Base-by-base conservation (phyloP, 2,329 filamentous ascomycete species). In the Colletotrichum acutatum region DNA sequence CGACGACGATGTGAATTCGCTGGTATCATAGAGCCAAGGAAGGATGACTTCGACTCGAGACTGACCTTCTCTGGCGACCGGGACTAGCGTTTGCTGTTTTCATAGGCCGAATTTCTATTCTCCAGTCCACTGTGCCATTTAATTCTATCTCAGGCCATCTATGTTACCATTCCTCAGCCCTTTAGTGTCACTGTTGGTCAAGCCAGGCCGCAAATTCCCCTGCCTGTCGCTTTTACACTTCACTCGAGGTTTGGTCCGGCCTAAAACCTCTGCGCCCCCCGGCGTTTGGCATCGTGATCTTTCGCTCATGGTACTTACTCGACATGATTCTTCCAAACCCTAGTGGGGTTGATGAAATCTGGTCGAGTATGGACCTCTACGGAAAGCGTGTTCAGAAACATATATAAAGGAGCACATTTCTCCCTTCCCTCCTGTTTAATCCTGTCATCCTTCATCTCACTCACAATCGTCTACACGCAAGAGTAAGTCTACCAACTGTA, bases 131-230 rank as follows among this genome's bases (percentile, higher is more conserved):
- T 8, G 42, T n/a, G 42, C 42, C 42, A 49, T 11, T 19, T 1
- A 42, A 11, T 49, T 7, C 19, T n/a, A 9, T n/a, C 19, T n/a
- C 19, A 49, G 19, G 19, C 19, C 19, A 4, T 49, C 42, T n/a
- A 49, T n/a, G 19, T 49, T 49, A 19, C 7, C 19, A 0, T n/a
- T 19, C 0, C 7, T 19, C 2, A 1, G 8, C 42, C 3, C 1
- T n/a, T 49, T 5, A 4, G 42, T 11, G 42, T 19, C 19, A 49
- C 19, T 11, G 0, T 11, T 42, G 37, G 16, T 42, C 16, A 14
- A 42, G 19, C 19, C 42, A 19, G 16, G 19, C 42, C 42, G 19
- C 8, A n/a, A 9, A 49, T 11, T 0, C 19, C 19, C 4, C 37
- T 19, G 5, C 3, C 37, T 16, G 14, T 42, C 2, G 6, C 6